phyloP scores from a whole-genome alignment of 768 basidiomycete species.

The Trametes sanguinea region DNA sequence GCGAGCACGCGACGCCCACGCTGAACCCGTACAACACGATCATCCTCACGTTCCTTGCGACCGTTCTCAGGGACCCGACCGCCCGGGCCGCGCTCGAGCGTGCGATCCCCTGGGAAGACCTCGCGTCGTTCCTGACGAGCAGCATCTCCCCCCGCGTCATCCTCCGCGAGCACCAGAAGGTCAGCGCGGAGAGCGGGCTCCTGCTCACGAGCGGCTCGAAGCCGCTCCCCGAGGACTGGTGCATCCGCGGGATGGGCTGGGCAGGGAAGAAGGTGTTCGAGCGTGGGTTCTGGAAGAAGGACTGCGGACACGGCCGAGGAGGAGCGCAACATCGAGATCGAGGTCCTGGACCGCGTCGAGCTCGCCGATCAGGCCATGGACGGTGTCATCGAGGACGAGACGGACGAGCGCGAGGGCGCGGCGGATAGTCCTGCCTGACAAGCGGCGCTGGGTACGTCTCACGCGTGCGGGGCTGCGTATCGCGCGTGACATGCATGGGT shows the following conservation, averaged over 20 bases:
- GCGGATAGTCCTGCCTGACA: slow-evolving; percentile 30
- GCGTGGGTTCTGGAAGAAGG: slow-evolving; percentile 87
- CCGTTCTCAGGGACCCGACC: slow-evolving; percentile 64
- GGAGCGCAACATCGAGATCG: slow-evolving; percentile 69
- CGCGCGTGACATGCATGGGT: slow-evolving; percentile 71
- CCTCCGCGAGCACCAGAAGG: slow-evolving; percentile 31
- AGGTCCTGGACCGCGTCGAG: slow-evolving; percentile 70
- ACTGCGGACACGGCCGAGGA: slow-evolving; percentile 45
- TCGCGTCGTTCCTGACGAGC: slow-evolving; percentile 62
- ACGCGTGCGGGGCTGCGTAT: slow-evolving; percentile 70
- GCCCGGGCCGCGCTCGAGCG: slow-evolving; percentile 70
- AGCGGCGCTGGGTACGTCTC: slow-evolving; percentile 73
- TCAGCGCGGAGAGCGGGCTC: slow-evolving; percentile 51
- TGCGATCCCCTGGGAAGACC: slow-evolving; percentile 79
- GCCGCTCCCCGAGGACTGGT: slow-evolving; percentile 92
- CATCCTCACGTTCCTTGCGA: slow-evolving; percentile 86
- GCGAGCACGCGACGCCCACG: slow-evolving; percentile 52
- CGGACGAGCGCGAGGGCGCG: slow-evolving; percentile 48
- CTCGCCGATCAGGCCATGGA: slow-evolving; percentile 57
- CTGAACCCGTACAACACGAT: slow-evolving; percentile 88
- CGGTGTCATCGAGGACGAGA: slow-evolving; percentile 81
- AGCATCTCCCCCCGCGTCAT: slow-evolving; percentile 57
- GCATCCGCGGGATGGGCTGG: slow-evolving; percentile 96
- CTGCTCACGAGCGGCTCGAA: slow-evolving; percentile 71
- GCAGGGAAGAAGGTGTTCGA: slow-evolving; percentile 87